These are phyloP conservation scores for Astragalus membranaceus DNA, from an alignment of 306 rosid species.

Conservation along the genomic window DNA sequence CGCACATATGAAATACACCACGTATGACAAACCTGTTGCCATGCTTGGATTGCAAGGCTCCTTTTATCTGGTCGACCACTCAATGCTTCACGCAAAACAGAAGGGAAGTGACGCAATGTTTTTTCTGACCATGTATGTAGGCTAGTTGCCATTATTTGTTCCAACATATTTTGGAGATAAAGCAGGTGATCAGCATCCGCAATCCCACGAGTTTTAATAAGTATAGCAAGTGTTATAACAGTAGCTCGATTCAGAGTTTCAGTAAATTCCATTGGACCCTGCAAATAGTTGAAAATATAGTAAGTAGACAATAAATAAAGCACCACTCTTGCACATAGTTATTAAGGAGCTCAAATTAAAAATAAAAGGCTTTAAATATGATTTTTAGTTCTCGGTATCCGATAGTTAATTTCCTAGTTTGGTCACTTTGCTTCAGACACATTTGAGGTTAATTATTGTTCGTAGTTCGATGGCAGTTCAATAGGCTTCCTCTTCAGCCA, in stretches of 20 bases:
- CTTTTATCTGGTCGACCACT: slow-evolving; percentile 66
- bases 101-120: slow-evolving; percentile 77
- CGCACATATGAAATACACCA: slow-evolving; percentile 16
- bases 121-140: slow-evolving; percentile 93
- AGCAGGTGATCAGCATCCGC: slow-evolving; percentile 93
- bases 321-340: slow-evolving; percentile 7
- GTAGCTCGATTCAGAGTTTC: slow-evolving; percentile 86
- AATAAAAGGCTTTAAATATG: no score
- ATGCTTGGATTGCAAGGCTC: slow-evolving; percentile 70
- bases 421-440: no score
- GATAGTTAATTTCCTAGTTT: no score
- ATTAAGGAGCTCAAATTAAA: neutral
- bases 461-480: no score
- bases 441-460: no score
- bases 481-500: no score
- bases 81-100: slow-evolving; percentile 77
- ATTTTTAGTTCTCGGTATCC: no score
- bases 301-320: neutral
- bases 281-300: slow-evolving; percentile 23
- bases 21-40: slow-evolving; percentile 80
- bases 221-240: slow-evolving; percentile 83
- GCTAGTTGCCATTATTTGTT: slow-evolving; percentile 80
- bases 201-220: slow-evolving; percentile 92
- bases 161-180: slow-evolving; percentile 82
- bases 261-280: slow-evolving; percentile 96